A percentile compares a stretch with the other conserved stretches of the same genome.
phyloP scores from a whole-genome alignment of 139 green algal genomes.

The Astrephomene gubernaculifera region DNA sequence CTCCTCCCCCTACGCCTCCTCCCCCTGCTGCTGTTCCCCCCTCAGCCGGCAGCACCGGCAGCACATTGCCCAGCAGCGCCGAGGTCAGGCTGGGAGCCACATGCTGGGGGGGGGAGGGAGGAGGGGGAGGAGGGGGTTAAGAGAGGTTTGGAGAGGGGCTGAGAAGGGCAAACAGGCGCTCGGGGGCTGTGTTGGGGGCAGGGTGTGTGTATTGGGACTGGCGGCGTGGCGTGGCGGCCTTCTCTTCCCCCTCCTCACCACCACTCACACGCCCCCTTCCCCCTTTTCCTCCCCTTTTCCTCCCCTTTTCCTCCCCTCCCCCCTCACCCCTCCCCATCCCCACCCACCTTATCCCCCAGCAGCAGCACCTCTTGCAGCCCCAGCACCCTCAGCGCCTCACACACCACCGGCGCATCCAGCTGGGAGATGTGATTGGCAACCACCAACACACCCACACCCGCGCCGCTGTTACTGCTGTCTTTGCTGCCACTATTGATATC shows the following conservation, averaged over 20 bases:
- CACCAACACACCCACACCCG: neutral
- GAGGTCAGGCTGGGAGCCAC: neutral
- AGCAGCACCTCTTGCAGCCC: conserved; percentile 3
- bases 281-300: neutral
- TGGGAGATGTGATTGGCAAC: conserved; percentile 12
- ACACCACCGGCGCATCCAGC: conserved; percentile 14
- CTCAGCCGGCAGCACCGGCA: neutral
- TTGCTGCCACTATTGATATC: too few species aligned
- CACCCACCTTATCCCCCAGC: conserved; percentile 15
- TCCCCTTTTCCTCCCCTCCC: neutral
- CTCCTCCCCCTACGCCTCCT: neutral
- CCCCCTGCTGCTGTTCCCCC: neutral
- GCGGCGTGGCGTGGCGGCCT: too few species aligned
- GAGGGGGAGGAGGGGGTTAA: neutral
- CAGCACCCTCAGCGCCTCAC: conserved; percentile 7
- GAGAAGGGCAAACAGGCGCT: neutral
- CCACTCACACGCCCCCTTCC: neutral
- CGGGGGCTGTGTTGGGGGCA: neutral
- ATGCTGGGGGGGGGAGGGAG: neutral
- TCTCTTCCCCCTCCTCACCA: neutral
- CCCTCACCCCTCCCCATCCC: neutral
- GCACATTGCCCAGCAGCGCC: conserved; percentile 13
- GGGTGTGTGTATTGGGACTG: too few species aligned
- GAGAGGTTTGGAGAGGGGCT: neutral
- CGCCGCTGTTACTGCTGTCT: too few species aligned